Evolutionary conservation across 2,329 filamentous ascomycete genomes (phyloP).

Genomic region (Alternaria angustiovoidea): DNA sequence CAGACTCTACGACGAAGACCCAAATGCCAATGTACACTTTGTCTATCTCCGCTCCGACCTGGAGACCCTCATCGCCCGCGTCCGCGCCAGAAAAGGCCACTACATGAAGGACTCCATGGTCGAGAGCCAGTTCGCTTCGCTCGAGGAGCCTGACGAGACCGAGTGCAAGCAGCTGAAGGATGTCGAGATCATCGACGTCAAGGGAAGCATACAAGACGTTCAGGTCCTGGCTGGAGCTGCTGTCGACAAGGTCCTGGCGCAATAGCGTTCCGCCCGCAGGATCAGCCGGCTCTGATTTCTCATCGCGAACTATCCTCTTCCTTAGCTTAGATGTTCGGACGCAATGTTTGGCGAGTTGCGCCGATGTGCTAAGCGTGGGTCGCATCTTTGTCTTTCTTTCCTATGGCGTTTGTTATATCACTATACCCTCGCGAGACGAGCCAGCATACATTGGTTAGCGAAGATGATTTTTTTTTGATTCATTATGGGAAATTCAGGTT

Average conservation of each 20-base stretch:
- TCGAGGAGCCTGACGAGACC: conserved; percentile 80
- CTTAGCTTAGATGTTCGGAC: neutral
- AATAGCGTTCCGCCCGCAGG: conserved; percentile 3
- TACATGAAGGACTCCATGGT: conserved; percentile 99
- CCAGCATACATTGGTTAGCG: neutral
- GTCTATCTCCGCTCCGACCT: conserved; percentile 86
- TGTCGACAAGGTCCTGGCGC: conserved; percentile 46
- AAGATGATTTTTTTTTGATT: neutral
- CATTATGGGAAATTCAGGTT: conserved; percentile 6
- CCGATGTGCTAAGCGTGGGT: neutral
- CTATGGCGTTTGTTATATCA: conserved; percentile 1
- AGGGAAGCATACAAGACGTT: conserved; percentile 52
- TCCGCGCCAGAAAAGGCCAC: conserved; percentile 78
- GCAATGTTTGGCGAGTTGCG: neutral
- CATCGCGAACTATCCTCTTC: neutral
- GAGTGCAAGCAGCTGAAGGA: conserved; percentile 62
- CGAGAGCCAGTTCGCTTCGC: conserved; percentile 83
- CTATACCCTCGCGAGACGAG: conserved; percentile 5
- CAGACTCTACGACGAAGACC: conserved; percentile 56
- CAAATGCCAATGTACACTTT: conserved; percentile 73
- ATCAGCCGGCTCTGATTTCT: conserved; percentile 11
- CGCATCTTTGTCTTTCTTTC: neutral
- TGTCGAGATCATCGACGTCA: conserved; percentile 57
- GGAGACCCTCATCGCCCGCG: conserved; percentile 76
- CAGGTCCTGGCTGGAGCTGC: conserved; percentile 49